Base-by-base conservation (phyloP, 257 asterid genomes). In the Thymus mandschuricus region DNA sequence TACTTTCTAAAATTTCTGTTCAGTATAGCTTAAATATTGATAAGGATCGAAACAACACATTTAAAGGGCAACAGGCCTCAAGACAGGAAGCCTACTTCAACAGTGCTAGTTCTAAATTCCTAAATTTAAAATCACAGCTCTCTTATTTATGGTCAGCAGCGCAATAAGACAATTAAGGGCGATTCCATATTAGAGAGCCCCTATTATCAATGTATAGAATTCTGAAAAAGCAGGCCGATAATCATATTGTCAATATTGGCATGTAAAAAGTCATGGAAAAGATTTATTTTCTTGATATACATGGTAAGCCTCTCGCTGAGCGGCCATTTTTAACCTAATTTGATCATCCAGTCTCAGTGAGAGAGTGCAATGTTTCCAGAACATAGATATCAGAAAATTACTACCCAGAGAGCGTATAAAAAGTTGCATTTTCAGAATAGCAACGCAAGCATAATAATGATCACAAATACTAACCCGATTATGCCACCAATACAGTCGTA, bases 401-500 rank as follows among this genome's bases (percentile, higher is more conserved):
- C 38, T 57, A 51, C 64, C 5, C 10, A 41, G 8, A 27, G 4
- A 51, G 57, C 57, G 43, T 8, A 69, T 6, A 45, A 21, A 33
- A 27, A 1, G 68, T 41, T 66, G n/a, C 46, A 73, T 35, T 48
- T 38, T 3, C n/a, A 13, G 31, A 43, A 59, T 12, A 55, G 57
- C 50, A 56, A 64, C 33, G 55, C 61, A 64, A 27, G 60, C 65
- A 51, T 74, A 5, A 48, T 56, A 68, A 40, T 31, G 59, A 44
- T 64, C 69, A 69, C 50, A 57, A 69, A 64, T 28, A 81, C 95
- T 83, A 67, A 95, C 98, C 99, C 99, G 45, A 95, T 85, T 61
- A 92, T 88, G 71, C 99, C 99, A 72, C 99, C 98, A 76, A 95
- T 87, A 80, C 96, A 92, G 59, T 95, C 94, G 80, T 92, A 95